A percentile compares a stretch with the other conserved stretches of the same genome.
Evolutionary conservation across 225 moss, liverwort and hornwort genomes (phyloP).

Genomic region (Physcomitrium patens): DNA sequence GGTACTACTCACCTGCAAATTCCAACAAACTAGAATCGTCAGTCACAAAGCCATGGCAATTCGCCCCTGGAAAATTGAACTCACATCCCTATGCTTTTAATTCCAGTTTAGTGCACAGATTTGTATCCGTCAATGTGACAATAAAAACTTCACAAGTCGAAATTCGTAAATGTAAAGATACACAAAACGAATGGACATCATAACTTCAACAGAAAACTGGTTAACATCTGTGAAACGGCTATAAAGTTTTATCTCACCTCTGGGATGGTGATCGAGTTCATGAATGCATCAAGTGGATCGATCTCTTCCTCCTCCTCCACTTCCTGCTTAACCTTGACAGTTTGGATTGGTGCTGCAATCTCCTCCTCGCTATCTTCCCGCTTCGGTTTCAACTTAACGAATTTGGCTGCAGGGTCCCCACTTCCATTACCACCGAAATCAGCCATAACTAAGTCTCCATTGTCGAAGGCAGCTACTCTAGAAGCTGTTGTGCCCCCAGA

Average conservation of each 20-base stretch:
- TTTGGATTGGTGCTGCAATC: constrained; percentile 29
- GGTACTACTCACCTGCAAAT: constrained; percentile 43
- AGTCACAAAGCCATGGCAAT: background rate
- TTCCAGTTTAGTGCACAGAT: constrained; percentile 1
- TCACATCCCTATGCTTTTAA: constrained; percentile 9
- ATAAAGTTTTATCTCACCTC: constrained; percentile 55
- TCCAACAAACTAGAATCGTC: constrained; percentile 23
- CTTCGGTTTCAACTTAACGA: constrained; percentile 41
- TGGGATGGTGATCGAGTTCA: constrained; percentile 93
- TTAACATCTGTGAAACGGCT: constrained; percentile 2
- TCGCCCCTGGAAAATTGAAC: constrained; percentile 26
- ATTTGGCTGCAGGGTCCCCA: constrained; percentile 38
- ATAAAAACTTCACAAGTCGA: constrained; percentile 1
- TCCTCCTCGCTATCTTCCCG: constrained; percentile 52
- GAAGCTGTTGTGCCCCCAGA: constrained; percentile 36
- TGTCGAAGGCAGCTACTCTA: constrained; percentile 82
- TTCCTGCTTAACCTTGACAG: constrained; percentile 50
- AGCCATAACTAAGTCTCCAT: constrained; percentile 93
- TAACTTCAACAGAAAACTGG: constrained; percentile 11
- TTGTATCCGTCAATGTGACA: background rate
- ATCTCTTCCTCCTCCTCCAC: constrained; percentile 80
- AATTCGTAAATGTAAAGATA: background rate
- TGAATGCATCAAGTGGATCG: constrained; percentile 97
- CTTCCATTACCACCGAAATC: constrained; percentile 59
- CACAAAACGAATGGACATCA: background rate